Percentiles rank a stretch among this genome's conserved stretches.
phyloP scores from a whole-genome alignment of 352 stramenopile genomes.

The Lagenidium giganteum region DNA sequence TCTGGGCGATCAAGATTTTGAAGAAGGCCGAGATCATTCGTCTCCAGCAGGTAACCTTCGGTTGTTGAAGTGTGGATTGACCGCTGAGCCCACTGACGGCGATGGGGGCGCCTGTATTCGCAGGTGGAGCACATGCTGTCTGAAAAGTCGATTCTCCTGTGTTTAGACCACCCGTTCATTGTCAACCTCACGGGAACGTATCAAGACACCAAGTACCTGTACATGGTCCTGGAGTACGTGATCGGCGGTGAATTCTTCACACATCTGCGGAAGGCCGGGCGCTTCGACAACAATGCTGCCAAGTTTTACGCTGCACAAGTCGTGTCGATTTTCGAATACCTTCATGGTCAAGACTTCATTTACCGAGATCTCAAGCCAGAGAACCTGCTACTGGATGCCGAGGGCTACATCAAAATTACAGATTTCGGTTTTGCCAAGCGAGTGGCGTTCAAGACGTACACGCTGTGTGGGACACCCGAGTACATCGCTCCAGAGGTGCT shows the following conservation, averaged over 20 bases:
- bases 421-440: conserved; percentile 93
- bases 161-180: conserved; percentile 94
- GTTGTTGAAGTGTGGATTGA: not conserved
- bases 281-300: conserved; percentile 90
- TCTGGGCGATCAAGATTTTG: conserved; percentile 97
- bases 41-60: conserved; percentile 80
- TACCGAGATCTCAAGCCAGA: conserved; percentile 97
- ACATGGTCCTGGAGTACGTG: conserved; percentile 98
- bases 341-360: conserved; percentile 95
- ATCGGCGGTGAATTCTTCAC: conserved; percentile 98
- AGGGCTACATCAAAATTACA: conserved; percentile 96
- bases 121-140: conserved; percentile 97
- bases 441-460: conserved; percentile 95
- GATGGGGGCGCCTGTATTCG: no score
- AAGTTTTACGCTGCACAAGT: conserved; percentile 94
- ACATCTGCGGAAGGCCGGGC: conserved; percentile 90
- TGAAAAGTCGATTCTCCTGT: conserved; percentile 94
- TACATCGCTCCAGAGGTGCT: conserved; percentile 92
- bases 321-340: conserved; percentile 95
- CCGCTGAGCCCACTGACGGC: no score
- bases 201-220: conserved; percentile 94
- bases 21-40: conserved; percentile 97
- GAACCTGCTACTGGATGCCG: conserved; percentile 93
- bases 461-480: conserved; percentile 91
- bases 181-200: conserved; percentile 94